phyloP scores from a whole-genome alignment of 176 grass and related monocot genomes.

The Carex parvula region DNA sequence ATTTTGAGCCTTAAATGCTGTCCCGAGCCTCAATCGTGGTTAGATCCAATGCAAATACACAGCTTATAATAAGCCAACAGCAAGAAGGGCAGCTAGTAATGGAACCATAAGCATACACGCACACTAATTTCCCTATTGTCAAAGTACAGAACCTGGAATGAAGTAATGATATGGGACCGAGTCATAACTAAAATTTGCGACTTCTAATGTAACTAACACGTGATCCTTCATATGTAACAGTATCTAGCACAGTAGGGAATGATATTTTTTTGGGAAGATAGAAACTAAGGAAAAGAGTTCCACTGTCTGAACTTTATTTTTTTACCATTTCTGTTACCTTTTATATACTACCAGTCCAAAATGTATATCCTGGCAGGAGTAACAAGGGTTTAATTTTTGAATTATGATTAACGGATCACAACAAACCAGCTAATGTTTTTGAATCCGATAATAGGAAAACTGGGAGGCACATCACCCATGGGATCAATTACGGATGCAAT shows the following conservation, averaged over 20 bases:
- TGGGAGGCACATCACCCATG: not conserved
- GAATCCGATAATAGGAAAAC: not conserved
- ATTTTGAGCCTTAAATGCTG: not conserved
- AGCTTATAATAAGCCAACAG: not conserved
- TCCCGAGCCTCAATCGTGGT: not conserved
- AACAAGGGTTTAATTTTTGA: not conserved
- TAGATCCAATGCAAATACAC: not conserved
- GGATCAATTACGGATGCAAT: not conserved
- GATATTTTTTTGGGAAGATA: not conserved
- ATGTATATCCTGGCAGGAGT: not conserved
- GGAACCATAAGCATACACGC: not conserved
- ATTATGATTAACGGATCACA: not conserved
- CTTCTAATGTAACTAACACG: constrained; percentile 3
- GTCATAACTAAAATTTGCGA: not conserved
- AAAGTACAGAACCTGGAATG: not conserved
- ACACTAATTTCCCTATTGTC: not conserved
- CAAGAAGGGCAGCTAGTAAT: not conserved
- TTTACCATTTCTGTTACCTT: not conserved
- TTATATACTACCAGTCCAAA: not conserved
- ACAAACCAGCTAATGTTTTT: not conserved
- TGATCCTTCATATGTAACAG: not conserved
- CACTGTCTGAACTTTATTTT: not conserved
- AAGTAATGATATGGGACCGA: not conserved
- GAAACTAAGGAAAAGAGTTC: not conserved
- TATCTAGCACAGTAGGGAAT: not conserved